Evolutionary conservation across 2,329 filamentous ascomycete genomes (phyloP).

Genomic region (Botryotinia globosa): DNA sequence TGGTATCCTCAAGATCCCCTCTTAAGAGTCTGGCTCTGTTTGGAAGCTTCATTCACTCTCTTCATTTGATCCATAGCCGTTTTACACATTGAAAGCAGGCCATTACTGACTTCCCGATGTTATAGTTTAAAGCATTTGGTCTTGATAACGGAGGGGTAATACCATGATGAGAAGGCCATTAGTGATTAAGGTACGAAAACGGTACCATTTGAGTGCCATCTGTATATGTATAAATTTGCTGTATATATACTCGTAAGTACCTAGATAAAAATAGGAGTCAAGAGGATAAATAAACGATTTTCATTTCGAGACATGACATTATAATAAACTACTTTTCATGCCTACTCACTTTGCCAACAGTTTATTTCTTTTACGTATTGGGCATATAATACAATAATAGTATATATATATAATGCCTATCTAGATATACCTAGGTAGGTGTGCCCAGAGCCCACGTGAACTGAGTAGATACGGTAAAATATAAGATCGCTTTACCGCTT

Average conservation of each 20-base stretch:
- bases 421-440: not conserved
- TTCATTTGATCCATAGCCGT: not conserved
- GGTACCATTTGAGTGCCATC: not conserved
- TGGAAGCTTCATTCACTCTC: not conserved
- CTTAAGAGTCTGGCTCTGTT: not conserved
- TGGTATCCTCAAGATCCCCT: not conserved
- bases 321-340: not conserved
- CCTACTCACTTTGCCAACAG: not conserved
- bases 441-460: no score
- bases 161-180: constrained; percentile 10
- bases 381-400: not conserved
- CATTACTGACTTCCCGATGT: not conserved
- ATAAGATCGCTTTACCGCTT: not conserved
- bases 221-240: not conserved
- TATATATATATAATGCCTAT: not conserved
- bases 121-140: constrained; percentile 57
- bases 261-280: no score
- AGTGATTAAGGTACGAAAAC: not conserved
- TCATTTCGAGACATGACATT: not conserved
- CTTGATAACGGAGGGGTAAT: constrained; percentile 34
- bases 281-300: not conserved
- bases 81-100: not conserved
- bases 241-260: no score
- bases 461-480: not conserved
- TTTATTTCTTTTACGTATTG: not conserved